A percentile compares a stretch with the other conserved stretches of the same genome.
Evolutionary conservation across 164 flowering plant species (phyloP).

Genomic region (Nelumbo lutea): DNA sequence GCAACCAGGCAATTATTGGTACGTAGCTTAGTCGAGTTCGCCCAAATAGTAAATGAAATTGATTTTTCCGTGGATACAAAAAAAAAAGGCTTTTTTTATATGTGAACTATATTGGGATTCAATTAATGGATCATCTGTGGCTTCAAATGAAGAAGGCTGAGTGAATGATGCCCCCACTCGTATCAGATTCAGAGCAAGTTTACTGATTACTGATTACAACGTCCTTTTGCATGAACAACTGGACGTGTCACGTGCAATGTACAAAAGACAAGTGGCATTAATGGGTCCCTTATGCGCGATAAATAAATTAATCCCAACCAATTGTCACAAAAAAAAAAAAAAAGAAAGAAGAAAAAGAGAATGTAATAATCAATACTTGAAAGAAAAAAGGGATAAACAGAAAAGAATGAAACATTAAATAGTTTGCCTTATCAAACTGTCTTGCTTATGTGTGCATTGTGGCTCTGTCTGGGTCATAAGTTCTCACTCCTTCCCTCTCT

Average conservation of each 20-base stretch:
- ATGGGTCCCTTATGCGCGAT: no score
- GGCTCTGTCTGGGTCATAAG: conserved; percentile 4
- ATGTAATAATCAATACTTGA: background rate
- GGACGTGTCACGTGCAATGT: background rate
- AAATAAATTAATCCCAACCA: conserved; percentile 5
- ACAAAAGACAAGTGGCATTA: background rate
- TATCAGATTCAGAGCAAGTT: no score
- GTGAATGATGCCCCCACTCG: no score
- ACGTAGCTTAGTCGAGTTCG: no score
- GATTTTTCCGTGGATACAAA: no score
- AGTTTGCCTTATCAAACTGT: conserved; percentile 13
- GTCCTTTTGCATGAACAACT: background rate
- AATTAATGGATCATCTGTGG: no score
- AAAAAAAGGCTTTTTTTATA: no score
- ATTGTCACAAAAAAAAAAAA: conserved; percentile 6
- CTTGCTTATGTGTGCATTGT: conserved; percentile 16
- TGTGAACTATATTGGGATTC: no score
- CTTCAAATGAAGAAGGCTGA: no score
- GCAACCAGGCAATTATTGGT: no score
- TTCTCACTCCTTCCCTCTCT: conserved; percentile 20
- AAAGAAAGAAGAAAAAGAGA: background rate
- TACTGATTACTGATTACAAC: no score
- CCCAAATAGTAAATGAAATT: no score
- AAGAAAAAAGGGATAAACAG: background rate
- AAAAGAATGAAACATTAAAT: conserved; percentile 31